Conservation (phyloP, 1,139 yeast genomes). For the Yamadazyma friedrichii region DNA sequence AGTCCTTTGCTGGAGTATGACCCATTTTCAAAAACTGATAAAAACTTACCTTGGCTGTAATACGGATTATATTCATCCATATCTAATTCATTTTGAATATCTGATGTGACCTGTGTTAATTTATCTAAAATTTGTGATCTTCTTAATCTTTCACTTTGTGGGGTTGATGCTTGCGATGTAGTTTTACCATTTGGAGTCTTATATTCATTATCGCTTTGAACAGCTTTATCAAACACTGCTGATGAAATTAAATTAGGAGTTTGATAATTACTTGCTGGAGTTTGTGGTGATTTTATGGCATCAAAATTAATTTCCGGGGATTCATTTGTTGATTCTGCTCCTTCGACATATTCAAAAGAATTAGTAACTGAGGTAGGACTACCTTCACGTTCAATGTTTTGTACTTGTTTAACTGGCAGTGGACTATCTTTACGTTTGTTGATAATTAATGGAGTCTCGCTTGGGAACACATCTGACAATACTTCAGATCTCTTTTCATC, state of each 20-base stretch:
- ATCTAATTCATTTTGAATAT: constrained; percentile 34
- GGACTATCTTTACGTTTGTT: constrained; percentile 22
- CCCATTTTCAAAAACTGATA: constrained; percentile 8
- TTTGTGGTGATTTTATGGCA: constrained; percentile 8
- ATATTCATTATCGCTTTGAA: constrained; percentile 7
- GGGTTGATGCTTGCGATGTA: constrained; percentile 9
- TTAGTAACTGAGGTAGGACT: neutral
- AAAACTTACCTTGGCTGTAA: constrained; percentile 9
- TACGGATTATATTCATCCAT: constrained; percentile 20
- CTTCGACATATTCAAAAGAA: neutral
- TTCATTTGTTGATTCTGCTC: neutral
- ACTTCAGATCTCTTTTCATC: constrained; percentile 38
- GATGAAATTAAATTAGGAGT: constrained; percentile 14
- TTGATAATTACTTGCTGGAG: constrained; percentile 14
- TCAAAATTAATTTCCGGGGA: neutral
- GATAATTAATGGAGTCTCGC: constrained; percentile 38
- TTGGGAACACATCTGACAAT: constrained; percentile 42
- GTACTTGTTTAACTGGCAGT: constrained; percentile 2
- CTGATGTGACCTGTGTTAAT: constrained; percentile 40
- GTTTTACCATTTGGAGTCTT: constrained; percentile 8
- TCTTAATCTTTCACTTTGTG: constrained; percentile 22
- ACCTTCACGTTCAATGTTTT: neutral
- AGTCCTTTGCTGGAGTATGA: constrained; percentile 7
- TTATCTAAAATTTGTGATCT: constrained; percentile 41
- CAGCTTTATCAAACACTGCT: constrained; percentile 5